Evolutionary conservation across 2,329 filamentous ascomycete species (phyloP).

Genomic region (Pleoardoris graminearum): DNA sequence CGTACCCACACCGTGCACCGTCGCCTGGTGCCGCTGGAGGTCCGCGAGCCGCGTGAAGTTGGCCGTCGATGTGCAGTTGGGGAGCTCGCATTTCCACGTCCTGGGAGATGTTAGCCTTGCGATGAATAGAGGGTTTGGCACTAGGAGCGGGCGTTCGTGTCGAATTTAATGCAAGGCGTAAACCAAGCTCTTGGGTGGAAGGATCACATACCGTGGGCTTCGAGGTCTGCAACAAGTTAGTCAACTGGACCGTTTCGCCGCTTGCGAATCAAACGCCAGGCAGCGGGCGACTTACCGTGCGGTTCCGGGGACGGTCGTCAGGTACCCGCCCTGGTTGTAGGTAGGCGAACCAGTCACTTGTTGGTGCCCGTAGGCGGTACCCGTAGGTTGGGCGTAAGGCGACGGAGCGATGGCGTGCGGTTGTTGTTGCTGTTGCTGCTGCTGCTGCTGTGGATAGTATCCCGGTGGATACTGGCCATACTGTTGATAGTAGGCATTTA

Average conservation of each 20-base stretch:
- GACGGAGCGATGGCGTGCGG: conserved; percentile 30
- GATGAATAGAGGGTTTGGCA: neutral
- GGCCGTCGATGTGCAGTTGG: conserved; percentile 36
- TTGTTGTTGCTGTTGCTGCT: conserved; percentile 10
- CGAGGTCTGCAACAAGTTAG: conserved; percentile 1
- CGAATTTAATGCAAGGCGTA: conserved; percentile 1
- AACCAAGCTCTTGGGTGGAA: neutral
- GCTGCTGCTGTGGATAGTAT: conserved; percentile 1
- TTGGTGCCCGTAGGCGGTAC: conserved; percentile 17
- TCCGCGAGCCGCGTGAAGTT: conserved; percentile 42
- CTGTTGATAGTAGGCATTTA: conserved; percentile 35
- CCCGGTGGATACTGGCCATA: conserved; percentile 34
- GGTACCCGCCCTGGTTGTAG: neutral
- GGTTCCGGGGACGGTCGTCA: neutral
- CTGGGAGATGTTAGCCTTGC: conserved; percentile 15
- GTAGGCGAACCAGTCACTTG: conserved; percentile 7
- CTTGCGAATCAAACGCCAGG: neutral
- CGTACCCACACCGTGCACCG: conserved; percentile 34
- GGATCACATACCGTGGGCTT: conserved; percentile 7
- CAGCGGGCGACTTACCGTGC: neutral
- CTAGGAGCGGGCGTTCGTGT: too few species aligned
- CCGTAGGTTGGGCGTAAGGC: conserved; percentile 22
- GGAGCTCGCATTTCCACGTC: conserved; percentile 38
- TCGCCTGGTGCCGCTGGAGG: conserved; percentile 42
- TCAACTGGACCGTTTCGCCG: neutral